Conservation (phyloP, 2,329 filamentous ascomycete genomes). For the Zalaria obscura region DNA sequence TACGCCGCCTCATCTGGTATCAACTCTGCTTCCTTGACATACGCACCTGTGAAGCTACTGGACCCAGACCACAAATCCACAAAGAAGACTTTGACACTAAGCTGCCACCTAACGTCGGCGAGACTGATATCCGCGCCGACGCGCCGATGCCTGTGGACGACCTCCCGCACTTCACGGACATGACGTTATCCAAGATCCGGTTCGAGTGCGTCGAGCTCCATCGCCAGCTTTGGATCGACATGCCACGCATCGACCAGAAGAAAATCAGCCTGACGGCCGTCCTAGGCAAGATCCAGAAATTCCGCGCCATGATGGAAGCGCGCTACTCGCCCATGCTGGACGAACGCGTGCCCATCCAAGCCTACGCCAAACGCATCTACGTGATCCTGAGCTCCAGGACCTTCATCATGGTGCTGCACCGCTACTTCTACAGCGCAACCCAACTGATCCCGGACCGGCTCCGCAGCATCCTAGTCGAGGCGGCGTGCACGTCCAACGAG, state of each 20-base stretch:
- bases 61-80: slow-evolving; percentile 56
- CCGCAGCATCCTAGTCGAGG: slow-evolving; percentile 48
- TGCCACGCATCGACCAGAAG: slow-evolving; percentile 47
- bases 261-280: slow-evolving; percentile 49
- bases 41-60: slow-evolving; percentile 59
- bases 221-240: slow-evolving; percentile 55
- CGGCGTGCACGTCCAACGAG: slow-evolving; percentile 41
- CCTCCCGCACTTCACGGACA: slow-evolving; percentile 48
- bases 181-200: slow-evolving; percentile 52
- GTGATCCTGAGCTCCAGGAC: slow-evolving; percentile 48
- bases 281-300: slow-evolving; percentile 54
- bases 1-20: slow-evolving; percentile 61
- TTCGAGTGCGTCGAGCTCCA: slow-evolving; percentile 64
- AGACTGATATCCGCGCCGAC: slow-evolving; percentile 41
- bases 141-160: slow-evolving; percentile 27
- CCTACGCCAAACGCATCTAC: slow-evolving; percentile 49
- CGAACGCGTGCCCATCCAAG: slow-evolving; percentile 45
- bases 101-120: slow-evolving; percentile 57
- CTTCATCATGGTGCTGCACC: slow-evolving; percentile 53
- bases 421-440: slow-evolving; percentile 41
- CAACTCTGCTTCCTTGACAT: slow-evolving; percentile 66
- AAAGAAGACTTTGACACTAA: slow-evolving; percentile 62
- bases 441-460: slow-evolving; percentile 46
- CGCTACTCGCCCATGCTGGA: slow-evolving; percentile 53
- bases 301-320: slow-evolving; percentile 48